These are phyloP conservation scores for Cinchona pubescens DNA, from an alignment of 257 asterid species.

Conservation along the genomic window DNA sequence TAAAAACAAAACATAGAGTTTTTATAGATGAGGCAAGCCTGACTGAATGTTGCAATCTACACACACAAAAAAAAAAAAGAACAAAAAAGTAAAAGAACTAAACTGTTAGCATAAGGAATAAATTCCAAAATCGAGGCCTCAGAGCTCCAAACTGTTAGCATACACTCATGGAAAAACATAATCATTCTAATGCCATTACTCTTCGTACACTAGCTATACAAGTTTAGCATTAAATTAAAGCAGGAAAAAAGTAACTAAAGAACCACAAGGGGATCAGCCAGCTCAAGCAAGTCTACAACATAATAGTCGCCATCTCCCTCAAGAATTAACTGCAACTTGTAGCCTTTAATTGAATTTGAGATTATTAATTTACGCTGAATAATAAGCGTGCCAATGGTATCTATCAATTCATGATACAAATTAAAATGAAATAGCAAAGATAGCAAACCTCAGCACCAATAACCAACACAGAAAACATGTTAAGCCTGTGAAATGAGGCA, in stretches of 20 bases:
- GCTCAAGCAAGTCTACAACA: background rate
- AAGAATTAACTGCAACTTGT: background rate
- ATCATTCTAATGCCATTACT: no score
- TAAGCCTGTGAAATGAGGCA: background rate
- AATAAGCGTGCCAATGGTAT: background rate
- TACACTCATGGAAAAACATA: no score
- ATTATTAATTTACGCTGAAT: background rate
- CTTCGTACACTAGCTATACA: no score
- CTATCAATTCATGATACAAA: no score
- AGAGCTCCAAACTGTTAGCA: no score
- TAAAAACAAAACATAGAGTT: background rate
- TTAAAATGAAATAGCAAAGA: no score
- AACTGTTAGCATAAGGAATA: background rate
- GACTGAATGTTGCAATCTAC: background rate
- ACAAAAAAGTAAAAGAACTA: background rate
- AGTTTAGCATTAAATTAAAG: background rate
- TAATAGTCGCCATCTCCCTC: background rate
- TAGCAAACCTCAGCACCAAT: background rate
- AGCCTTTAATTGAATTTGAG: background rate
- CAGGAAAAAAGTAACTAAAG: background rate
- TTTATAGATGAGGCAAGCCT: background rate
- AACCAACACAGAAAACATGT: background rate
- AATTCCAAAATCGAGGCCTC: background rate
- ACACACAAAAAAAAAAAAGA: no score
- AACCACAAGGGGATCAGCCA: background rate